Evolutionary conservation across 345 rosid genomes (phyloP).

Genomic region (Lepidium africanum): DNA sequence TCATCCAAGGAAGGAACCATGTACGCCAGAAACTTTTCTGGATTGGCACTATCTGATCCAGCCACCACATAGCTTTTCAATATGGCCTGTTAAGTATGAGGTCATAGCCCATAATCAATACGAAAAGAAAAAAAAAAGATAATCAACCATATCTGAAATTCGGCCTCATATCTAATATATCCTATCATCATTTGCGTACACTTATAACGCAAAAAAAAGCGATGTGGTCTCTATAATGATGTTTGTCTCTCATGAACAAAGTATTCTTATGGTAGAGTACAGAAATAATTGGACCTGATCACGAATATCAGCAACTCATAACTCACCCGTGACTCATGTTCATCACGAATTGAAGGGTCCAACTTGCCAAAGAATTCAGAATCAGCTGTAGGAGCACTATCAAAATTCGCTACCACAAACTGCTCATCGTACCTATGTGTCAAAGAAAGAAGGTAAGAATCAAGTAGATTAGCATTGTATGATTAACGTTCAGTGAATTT

Average conservation of each 20-base stretch:
- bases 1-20: slow-evolving; percentile 80
- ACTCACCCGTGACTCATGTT: slow-evolving; percentile 78
- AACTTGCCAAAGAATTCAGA: slow-evolving; percentile 69
- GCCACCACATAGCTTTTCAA: slow-evolving; percentile 79
- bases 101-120: slow-evolving; percentile 2
- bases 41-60: slow-evolving; percentile 60
- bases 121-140: neutral
- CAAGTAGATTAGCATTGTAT: slow-evolving; percentile 7
- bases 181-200: neutral
- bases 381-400: slow-evolving; percentile 86
- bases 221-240: neutral
- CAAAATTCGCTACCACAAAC: slow-evolving; percentile 67
- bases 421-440: slow-evolving; percentile 72
- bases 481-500: slow-evolving; percentile 2
- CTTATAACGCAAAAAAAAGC: neutral
- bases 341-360: slow-evolving; percentile 61
- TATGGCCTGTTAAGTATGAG: slow-evolving; percentile 50
- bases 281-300: neutral
- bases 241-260: neutral
- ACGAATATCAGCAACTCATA: neutral
- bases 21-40: slow-evolving; percentile 85
- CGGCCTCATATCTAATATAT: neutral
- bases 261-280: neutral
- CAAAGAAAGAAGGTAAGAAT: slow-evolving; percentile 6
- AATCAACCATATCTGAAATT: neutral